phyloP scores from a whole-genome alignment of 345 rosid genomes.

The Viola odorata region DNA sequence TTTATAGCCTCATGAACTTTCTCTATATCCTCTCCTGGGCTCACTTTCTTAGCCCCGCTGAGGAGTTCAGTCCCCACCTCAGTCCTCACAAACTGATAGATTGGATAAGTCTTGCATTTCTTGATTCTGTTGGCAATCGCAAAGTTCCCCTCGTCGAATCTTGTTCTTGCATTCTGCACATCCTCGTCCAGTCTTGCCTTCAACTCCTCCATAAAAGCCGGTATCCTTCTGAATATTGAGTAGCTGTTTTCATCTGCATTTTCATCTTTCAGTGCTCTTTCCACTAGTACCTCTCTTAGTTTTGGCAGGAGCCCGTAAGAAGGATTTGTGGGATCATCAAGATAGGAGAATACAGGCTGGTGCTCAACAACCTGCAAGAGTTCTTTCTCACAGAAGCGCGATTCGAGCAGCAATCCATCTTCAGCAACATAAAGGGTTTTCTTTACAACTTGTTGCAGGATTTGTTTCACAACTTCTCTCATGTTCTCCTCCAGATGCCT shows the following conservation, averaged over 20 bases:
- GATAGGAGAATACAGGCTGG: constrained; percentile 37
- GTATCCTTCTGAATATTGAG: constrained; percentile 34
- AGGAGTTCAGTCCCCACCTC: constrained; percentile 40
- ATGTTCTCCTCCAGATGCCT: constrained; percentile 48
- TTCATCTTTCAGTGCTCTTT: constrained; percentile 23
- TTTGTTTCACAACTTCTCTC: constrained; percentile 31
- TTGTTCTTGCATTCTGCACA: constrained; percentile 30
- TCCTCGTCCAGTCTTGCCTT: constrained; percentile 34
- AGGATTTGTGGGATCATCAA: constrained; percentile 43
- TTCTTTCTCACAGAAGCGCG: constrained; percentile 42
- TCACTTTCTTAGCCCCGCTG: constrained; percentile 38
- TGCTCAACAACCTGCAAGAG: constrained; percentile 40
- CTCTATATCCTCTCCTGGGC: constrained; percentile 53
- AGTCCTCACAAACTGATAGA: constrained; percentile 39
- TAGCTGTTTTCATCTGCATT: constrained; percentile 19
- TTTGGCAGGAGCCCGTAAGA: constrained; percentile 34
- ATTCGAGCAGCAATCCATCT: constrained; percentile 38
- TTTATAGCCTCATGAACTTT: constrained; percentile 38
- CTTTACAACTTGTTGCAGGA: constrained; percentile 24
- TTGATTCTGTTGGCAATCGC: constrained; percentile 25
- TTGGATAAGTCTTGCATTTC: constrained; percentile 39
- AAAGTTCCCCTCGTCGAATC: constrained; percentile 26
- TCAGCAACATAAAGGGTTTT: constrained; percentile 38
- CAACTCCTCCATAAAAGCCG: constrained; percentile 34
- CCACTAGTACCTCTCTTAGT: constrained; percentile 30